Conservation (phyloP, 225 moss, liverwort and hornwort species). For the Polytrichum formosum region DNA sequence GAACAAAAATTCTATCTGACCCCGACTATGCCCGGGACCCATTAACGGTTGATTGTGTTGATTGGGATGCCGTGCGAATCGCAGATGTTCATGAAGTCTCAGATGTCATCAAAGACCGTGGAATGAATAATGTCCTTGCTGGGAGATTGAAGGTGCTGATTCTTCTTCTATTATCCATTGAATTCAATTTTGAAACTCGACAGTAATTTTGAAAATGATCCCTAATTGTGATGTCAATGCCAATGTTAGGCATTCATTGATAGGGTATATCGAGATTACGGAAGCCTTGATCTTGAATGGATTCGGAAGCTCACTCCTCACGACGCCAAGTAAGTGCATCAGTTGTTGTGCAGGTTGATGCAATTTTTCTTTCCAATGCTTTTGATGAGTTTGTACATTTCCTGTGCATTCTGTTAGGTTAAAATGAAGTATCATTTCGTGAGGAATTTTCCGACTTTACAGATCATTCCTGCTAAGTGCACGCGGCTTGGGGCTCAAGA, state of each 20-base stretch:
- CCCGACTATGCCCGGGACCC: constrained; percentile 29
- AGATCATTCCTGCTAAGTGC: constrained; percentile 78
- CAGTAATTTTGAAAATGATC: not conserved
- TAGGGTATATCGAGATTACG: constrained; percentile 65
- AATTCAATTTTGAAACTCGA: not conserved
- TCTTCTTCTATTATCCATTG: not conserved
- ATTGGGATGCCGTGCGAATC: constrained; percentile 74
- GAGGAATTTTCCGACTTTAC: constrained; percentile 6
- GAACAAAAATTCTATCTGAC: constrained; percentile 35
- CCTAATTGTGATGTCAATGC: not conserved
- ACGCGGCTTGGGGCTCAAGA: constrained; percentile 88
- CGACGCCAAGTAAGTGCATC: constrained; percentile 71
- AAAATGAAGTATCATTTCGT: not conserved
- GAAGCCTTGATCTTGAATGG: constrained; percentile 87
- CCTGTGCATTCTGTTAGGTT: not conserved
- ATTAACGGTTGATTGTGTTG: constrained; percentile 57
- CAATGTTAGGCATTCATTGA: constrained; percentile 63
- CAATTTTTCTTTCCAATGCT: not conserved
- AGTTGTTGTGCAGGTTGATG: not conserved
- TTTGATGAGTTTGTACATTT: not conserved
- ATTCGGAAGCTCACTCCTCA: constrained; percentile 64
- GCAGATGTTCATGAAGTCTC: constrained; percentile 75
- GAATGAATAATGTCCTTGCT: constrained; percentile 84
- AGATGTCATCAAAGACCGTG: constrained; percentile 79
- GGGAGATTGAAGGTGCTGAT: constrained; percentile 72